Conservation (phyloP, 2,329 filamentous ascomycete genomes). For the Diatrype stigma region DNA sequence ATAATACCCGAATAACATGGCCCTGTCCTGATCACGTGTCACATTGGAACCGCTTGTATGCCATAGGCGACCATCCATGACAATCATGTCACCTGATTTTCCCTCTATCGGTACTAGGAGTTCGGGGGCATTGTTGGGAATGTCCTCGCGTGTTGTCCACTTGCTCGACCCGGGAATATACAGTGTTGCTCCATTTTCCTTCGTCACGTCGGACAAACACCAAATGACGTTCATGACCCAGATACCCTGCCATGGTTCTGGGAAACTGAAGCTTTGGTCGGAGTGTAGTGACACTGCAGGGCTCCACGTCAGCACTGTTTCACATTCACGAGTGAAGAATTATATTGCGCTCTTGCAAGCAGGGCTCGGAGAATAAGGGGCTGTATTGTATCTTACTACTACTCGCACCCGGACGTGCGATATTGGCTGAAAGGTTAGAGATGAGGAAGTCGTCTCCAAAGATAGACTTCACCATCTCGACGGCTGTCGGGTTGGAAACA, state of each 20-base stretch:
- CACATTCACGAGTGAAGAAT: too few relatives aligned
- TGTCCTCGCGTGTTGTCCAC: constrained; percentile 7
- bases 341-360: too few relatives aligned
- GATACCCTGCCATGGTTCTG: constrained; percentile 26
- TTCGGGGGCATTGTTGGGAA: constrained; percentile 20
- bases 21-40: constrained; percentile 26
- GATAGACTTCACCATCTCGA: constrained; percentile 7
- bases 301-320: too few relatives aligned
- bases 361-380: too few relatives aligned
- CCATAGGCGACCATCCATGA: constrained; percentile 31
- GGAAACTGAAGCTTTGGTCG: constrained; percentile 28
- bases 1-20: constrained; percentile 30
- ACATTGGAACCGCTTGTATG: constrained; percentile 29
- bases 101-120: constrained; percentile 27
- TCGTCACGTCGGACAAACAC: constrained; percentile 26
- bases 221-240: constrained; percentile 24
- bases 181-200: constrained; percentile 24
- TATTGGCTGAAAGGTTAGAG: constrained; percentile 32
- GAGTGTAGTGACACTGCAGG: constrained; percentile 31
- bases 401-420: constrained; percentile 27
- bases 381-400: too few relatives aligned
- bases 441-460: constrained; percentile 21
- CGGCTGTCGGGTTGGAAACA: constrained; percentile 7
- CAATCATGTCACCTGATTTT: constrained; percentile 27
- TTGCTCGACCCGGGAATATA: constrained; percentile 16